Evolutionary conservation across 2,329 filamentous ascomycete species (phyloP).

Genomic region (Xylariaceae sp.): DNA sequence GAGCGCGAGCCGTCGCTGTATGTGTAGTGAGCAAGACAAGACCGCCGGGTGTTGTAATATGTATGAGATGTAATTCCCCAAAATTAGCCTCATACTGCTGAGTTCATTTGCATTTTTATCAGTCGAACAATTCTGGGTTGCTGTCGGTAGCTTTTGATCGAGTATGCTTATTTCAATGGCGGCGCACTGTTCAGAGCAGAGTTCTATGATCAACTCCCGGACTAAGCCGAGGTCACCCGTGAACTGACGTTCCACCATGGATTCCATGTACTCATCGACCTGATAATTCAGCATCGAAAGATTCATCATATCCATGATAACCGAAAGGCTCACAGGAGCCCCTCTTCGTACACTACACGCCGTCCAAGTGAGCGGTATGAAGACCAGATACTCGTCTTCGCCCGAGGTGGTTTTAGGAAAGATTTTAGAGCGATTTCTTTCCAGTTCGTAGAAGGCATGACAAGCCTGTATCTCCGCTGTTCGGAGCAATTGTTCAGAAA

Average conservation of each 20-base stretch:
- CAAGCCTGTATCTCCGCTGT: neutral
- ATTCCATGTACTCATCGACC: neutral
- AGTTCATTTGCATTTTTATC: no score
- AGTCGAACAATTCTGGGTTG: no score
- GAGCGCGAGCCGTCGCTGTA: constrained; percentile 1
- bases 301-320: neutral
- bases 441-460: neutral
- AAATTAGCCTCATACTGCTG: no score
- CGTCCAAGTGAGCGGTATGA: neutral
- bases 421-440: neutral
- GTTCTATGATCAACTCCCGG: no score
- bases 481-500: neutral
- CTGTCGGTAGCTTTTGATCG: no score
- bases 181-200: no score
- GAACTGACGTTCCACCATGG: no score
- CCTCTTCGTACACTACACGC: neutral
- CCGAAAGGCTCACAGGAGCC: neutral
- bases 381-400: neutral
- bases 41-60: constrained; percentile 3
- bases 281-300: neutral
- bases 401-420: neutral
- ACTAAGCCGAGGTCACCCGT: no score
- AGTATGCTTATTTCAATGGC: no score
- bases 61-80: no score
- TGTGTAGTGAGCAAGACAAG: neutral